These are phyloP conservation scores for Annulohypoxylon moriforme DNA, from an alignment of 495 filamentous ascomycete species.

Conservation along the genomic window DNA sequence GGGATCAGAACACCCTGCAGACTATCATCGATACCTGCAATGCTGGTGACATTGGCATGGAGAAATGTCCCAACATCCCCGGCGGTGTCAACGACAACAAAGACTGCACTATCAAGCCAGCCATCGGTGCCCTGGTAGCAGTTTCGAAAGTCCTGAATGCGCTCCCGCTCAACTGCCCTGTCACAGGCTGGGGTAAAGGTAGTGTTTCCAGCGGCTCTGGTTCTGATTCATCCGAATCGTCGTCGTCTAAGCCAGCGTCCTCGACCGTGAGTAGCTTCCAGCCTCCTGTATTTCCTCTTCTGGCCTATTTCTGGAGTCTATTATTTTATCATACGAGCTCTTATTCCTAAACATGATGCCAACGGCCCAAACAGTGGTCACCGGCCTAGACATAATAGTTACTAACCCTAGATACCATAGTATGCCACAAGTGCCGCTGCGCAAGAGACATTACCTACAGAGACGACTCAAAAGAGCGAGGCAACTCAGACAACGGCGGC, in stretches of 20 bases:
- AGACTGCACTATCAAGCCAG: conserved; percentile 61
- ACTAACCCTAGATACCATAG: conserved; percentile 23
- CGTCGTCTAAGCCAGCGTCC: conserved; percentile 9
- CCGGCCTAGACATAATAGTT: background rate
- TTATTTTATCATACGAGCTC: conserved; percentile 7
- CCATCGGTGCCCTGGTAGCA: conserved; percentile 49
- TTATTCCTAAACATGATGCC: background rate
- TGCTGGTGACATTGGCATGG: conserved; percentile 61
- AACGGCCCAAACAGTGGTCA: background rate
- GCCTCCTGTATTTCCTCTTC: conserved; percentile 17
- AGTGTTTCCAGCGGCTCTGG: conserved; percentile 45
- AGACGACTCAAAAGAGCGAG: conserved; percentile 3
- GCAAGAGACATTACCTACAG: conserved; percentile 3
- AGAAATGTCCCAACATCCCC: conserved; percentile 65
- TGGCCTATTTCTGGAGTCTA: conserved; percentile 8
- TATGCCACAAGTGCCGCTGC: conserved; percentile 19
- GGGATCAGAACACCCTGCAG: conserved; percentile 71
- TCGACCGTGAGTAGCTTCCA: conserved; percentile 32
- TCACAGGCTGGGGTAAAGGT: conserved; percentile 55
- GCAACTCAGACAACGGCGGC: background rate
- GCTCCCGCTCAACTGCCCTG: conserved; percentile 70
- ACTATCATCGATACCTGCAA: conserved; percentile 71
- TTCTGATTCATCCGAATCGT: conserved; percentile 19
- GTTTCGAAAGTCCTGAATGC: conserved; percentile 46
- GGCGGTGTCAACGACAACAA: conserved; percentile 54